Base-by-base conservation (phyloP, 129 eudicot genomes). In the Flaveria linearis region DNA sequence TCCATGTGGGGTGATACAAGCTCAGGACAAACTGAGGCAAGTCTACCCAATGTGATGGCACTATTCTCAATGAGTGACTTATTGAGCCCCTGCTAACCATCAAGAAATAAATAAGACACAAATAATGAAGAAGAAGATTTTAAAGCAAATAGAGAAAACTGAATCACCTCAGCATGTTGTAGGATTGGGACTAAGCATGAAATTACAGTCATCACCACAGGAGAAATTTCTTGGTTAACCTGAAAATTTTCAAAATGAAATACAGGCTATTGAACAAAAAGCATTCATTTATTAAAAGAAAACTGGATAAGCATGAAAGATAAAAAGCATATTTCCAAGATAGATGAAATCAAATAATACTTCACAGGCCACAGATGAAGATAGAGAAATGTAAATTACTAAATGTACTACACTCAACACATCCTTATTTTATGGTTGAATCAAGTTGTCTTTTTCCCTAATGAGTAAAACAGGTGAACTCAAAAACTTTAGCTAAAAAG, bases 11-110 rank as follows among this genome's bases (percentile, higher is more conserved):
- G 98, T 71, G 98, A 81, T 63, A 93, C 97, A 68, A 88, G 90
- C 85, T 93, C 97, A 9, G 98, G 98, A 80, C 98, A 93, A 71
- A 91, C 98, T 77, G 96, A 93, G 3, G 98, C 98, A 72, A 93
- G 86, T 74, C 98, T 87, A 20, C 98, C 98, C 23, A 93, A 90
- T 7, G 97, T 90, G 73, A 93, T 93, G 36, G 98, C 95, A 77
- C 96, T 87, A 76, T 93, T 93, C 83, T 93, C 98, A 68, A 88
- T 79, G 15, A 93, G 87, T 9, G 98, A 94, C 80, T 94, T 94
- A 76, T 94, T 94, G 15, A 94, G 78, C 68, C 89, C 98, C 98
- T 94, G 80, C 23, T 30, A 17, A 79, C 33, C 23, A 60, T 55
- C 56, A 83, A 42, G 12, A 69, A 36, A 49, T 58, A 13, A 50